phyloP scores from a whole-genome alignment of 352 stramenopile species.

The Phytophthora pisi region DNA sequence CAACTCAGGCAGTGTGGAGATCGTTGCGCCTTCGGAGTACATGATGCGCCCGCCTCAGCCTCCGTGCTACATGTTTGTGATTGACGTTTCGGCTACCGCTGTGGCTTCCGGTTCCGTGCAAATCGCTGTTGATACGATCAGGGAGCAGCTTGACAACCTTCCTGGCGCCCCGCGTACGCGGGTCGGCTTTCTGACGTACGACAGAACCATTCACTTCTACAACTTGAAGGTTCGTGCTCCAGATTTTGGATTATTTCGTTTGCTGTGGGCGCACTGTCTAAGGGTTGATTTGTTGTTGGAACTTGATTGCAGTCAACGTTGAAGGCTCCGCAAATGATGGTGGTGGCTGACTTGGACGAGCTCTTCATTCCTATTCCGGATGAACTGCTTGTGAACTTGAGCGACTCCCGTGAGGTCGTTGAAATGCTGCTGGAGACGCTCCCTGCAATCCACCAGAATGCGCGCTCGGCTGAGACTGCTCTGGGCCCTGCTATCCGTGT shows the following conservation, averaged over 20 bases:
- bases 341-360: slow-evolving; percentile 87
- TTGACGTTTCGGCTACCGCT: slow-evolving; percentile 85
- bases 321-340: slow-evolving; percentile 90
- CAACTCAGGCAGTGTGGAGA: slow-evolving; percentile 77
- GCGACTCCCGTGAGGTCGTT: slow-evolving; percentile 93
- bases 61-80: slow-evolving; percentile 90
- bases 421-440: slow-evolving; percentile 96
- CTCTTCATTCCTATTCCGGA: slow-evolving; percentile 93
- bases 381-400: slow-evolving; percentile 98
- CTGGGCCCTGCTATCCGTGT: slow-evolving; percentile 92
- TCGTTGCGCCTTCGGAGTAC: slow-evolving; percentile 88
- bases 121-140: slow-evolving; percentile 79
- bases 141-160: slow-evolving; percentile 80
- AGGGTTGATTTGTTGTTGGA: slow-evolving; percentile 55
- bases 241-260: neutral
- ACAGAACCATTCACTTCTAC: slow-evolving; percentile 89
- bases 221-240: slow-evolving; percentile 76
- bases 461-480: slow-evolving; percentile 75
- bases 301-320: slow-evolving; percentile 53
- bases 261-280: neutral
- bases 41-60: slow-evolving; percentile 90
- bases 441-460: slow-evolving; percentile 89
- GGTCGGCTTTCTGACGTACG: slow-evolving; percentile 89
- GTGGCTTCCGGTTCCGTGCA: slow-evolving; percentile 75
- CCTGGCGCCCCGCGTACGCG: slow-evolving; percentile 74